phyloP scores from a whole-genome alignment of 129 eudicot species.

The sunflower (Helianthus annuus) region DNA sequence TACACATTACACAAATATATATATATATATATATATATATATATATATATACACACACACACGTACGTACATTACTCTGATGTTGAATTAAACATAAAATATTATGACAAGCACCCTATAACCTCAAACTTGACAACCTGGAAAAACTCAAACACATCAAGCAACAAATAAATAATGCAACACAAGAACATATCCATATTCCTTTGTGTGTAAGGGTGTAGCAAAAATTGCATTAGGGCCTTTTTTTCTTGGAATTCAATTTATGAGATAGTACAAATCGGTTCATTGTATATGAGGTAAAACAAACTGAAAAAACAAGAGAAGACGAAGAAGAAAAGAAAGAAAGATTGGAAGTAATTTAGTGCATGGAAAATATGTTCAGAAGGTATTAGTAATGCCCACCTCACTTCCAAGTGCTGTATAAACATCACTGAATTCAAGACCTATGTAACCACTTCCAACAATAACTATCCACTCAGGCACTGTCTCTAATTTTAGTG shows the following conservation, averaged over 20 bases:
- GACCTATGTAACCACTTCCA: constrained; percentile 99
- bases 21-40: too few species aligned
- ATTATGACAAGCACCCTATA: not conserved
- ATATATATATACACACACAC: too few species aligned
- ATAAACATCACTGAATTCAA: constrained; percentile 98
- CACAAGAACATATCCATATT: too few species aligned
- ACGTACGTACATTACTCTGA: not conserved
- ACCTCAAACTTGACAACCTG: not conserved
- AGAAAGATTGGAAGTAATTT: not conserved
- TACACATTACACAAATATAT: too few species aligned
- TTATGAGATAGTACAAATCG: not conserved
- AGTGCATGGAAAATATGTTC: not conserved
- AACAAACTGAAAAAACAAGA: not conserved
- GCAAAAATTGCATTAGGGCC: too few species aligned
- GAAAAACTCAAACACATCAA: not conserved
- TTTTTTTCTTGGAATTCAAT: too few species aligned
- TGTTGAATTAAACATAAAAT: not conserved
- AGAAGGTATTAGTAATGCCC: constrained; percentile 20
- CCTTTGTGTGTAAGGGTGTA: too few species aligned
- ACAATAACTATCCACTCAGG: constrained; percentile 99
- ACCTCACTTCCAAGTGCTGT: constrained; percentile 99
- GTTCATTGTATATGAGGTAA: not conserved
- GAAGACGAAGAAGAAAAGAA: too few species aligned
- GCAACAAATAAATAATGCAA: not conserved
- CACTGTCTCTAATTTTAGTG: constrained; percentile 76